phyloP scores from a whole-genome alignment of 2,329 filamentous ascomycete species.

The Alternaria sp. region DNA sequence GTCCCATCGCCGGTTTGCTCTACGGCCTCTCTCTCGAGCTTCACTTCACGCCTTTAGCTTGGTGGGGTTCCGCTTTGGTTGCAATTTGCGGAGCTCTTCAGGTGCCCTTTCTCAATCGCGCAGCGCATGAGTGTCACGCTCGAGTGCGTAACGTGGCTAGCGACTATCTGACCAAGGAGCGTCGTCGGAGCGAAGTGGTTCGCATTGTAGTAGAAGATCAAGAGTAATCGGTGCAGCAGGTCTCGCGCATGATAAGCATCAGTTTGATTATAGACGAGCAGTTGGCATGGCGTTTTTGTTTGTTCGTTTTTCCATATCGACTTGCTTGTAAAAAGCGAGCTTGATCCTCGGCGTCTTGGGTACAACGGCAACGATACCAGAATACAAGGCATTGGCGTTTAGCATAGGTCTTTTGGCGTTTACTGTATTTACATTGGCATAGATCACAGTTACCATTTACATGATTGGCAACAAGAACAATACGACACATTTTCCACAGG shows the following conservation, averaged over 20 bases:
- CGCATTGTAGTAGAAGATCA: conserved; percentile 36
- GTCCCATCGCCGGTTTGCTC: conserved; percentile 70
- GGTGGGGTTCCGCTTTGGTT: conserved; percentile 65
- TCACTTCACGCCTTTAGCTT: conserved; percentile 66
- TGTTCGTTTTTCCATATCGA: background rate
- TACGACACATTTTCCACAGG: background rate
- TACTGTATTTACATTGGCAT: background rate
- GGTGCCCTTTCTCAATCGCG: conserved; percentile 61
- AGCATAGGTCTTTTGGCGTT: conserved; percentile 3
- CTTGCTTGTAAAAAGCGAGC: background rate
- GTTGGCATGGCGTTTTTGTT: background rate
- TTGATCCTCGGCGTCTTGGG: conserved; percentile 5
- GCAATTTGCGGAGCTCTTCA: conserved; percentile 64
- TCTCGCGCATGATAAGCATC: background rate
- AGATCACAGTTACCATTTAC: background rate
- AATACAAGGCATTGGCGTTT: background rate
- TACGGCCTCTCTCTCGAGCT: conserved; percentile 67
- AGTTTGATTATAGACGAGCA: background rate
- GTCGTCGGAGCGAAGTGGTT: conserved; percentile 26
- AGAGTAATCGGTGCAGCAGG: background rate
- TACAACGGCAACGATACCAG: conserved; percentile 4
- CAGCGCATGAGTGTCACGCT: conserved; percentile 47
- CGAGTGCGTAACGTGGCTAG: conserved; percentile 32
- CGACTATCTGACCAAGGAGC: conserved; percentile 27
- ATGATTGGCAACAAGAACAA: conserved; percentile 3